These are phyloP conservation scores for Penicillium sclerotiorum DNA, from an alignment of 2,329 filamentous ascomycete species.

Conservation along the genomic window DNA sequence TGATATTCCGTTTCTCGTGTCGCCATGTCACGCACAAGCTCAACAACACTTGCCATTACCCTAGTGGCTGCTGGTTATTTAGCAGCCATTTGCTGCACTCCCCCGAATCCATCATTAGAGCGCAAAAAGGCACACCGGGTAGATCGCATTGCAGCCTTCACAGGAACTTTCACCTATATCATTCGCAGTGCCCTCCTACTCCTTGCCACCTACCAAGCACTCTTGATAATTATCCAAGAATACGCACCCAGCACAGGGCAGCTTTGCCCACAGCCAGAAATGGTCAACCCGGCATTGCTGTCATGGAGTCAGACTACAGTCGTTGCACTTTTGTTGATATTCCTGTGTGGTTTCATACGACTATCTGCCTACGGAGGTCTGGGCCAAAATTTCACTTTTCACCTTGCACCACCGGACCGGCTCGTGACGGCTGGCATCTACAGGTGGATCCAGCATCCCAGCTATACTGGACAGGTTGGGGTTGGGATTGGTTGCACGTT, in stretches of 20 bases:
- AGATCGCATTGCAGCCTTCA: background rate
- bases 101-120: background rate
- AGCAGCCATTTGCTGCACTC: background rate
- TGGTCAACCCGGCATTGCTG: conserved; percentile 22
- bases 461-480: conserved; percentile 51
- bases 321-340: conserved; percentile 23
- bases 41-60: background rate
- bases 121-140: background rate
- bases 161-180: background rate
- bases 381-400: conserved; percentile 58
- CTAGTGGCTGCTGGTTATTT: background rate
- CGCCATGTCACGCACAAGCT: background rate
- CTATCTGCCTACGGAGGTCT: conserved; percentile 48
- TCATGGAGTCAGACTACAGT: conserved; percentile 25
- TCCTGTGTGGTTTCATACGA: conserved; percentile 28
- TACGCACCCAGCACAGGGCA: conserved; percentile 4
- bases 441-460: conserved; percentile 55
- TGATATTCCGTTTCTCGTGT: background rate
- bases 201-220: background rate
- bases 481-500: conserved; percentile 27
- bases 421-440: conserved; percentile 55
- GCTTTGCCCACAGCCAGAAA: conserved; percentile 21
- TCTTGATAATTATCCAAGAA: background rate
- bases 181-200: background rate
- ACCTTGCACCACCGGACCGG: conserved; percentile 49